Evolutionary conservation across 805 yeast species (phyloP), one percentile per base, ranked within the genome.

Genomic region (Vanderwaltozyma yarrowii): DNA sequence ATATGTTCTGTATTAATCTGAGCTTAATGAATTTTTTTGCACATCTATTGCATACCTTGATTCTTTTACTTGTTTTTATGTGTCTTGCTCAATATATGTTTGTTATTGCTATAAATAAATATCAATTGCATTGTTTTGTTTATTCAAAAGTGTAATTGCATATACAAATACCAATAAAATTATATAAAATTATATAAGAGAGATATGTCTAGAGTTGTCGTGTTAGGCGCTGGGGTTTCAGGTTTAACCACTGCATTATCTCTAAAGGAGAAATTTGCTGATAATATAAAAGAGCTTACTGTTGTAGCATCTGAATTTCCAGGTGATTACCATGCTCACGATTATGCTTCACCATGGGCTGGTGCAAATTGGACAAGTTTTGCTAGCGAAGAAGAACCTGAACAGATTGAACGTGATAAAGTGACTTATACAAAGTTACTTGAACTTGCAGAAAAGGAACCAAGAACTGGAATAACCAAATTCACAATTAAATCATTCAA

Each of bases 311-410:
- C 38, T 11, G 38, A 36, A 19, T 36, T 36, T 15, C 38, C 38
- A 15, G 38, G 38, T 5, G 38, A 36, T 26, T 30, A 30, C 15
- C 38, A 36, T 30, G 30, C 40, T 21, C 52, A 65, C 7, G 60
- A 62, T 20, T 74, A 74, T 48, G 77, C 87, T 4, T 78, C 85
- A 0, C 70, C 79, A 2, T 80, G 84, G 85, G 87, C 87, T 0
- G 88, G 88, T 14, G 88, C 88, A 1, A 85, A 80, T 54, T 80
- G 38, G 38, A n/a, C 23, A 16, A 30, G 34, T 12, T 36, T 36
- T 25, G 38, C 38, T 25, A 14, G 4, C 5, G 26, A 19, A 16
- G 11, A n/a, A 7, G 35, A 36, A 4, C 13, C 15, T 9, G 19
- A 10, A 5, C 38, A 36, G 25, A 36, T 36, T 18, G 20, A 18